phyloP scores from a whole-genome alignment of 202 grass and related monocot species.

The Eragrostis tef region DNA sequence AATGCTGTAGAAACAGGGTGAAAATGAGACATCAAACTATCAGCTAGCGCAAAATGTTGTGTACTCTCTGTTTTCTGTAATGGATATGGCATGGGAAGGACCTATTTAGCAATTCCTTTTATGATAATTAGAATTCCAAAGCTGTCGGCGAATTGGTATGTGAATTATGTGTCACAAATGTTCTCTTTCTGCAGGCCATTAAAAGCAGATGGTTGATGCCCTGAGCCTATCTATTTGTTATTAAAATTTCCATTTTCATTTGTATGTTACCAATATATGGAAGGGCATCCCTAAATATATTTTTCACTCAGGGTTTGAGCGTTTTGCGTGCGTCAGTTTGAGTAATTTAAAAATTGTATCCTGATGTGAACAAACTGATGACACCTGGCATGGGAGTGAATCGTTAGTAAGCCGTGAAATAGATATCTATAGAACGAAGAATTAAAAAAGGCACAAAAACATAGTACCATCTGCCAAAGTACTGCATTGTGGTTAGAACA shows the following conservation, averaged over 20 bases:
- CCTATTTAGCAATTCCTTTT: not conserved
- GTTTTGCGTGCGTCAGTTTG: not conserved
- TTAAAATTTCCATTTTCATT: constrained; percentile 19
- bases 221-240: not conserved
- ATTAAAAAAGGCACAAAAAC: not conserved
- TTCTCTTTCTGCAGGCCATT: not conserved
- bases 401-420: not conserved
- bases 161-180: not conserved
- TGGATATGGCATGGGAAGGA: not conserved
- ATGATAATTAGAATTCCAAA: not conserved
- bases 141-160: not conserved
- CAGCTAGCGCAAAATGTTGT: not conserved
- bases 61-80: not conserved
- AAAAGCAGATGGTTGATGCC: not conserved
- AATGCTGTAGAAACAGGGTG: not conserved
- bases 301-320: not conserved
- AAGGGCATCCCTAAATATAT: not conserved
- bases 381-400: not conserved
- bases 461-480: not conserved
- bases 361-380: not conserved
- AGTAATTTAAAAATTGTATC: not conserved
- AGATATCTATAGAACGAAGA: not conserved
- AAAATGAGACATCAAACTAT: not conserved
- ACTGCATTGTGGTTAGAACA: not conserved
- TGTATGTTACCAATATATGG: constrained; percentile 13